Percentiles rank a stretch among this genome's conserved stretches.
Evolutionary conservation across 2,329 filamentous ascomycete genomes (phyloP).

Genomic region (Penicillium sp.): DNA sequence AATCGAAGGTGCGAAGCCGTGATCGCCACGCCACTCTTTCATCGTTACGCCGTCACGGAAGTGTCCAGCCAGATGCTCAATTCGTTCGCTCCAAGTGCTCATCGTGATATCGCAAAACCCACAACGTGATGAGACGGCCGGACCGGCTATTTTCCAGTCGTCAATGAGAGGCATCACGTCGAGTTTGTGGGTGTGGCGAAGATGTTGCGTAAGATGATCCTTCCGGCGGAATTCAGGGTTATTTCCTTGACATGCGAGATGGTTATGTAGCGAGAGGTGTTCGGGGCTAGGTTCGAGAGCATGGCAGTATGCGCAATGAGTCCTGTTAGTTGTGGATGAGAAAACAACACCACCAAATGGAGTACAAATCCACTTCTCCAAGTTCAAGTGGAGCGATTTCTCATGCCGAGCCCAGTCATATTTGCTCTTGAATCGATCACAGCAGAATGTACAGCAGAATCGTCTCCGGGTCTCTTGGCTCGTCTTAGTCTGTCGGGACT

Average conservation of each 20-base stretch:
- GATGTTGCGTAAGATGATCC: constrained; percentile 59
- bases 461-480: constrained; percentile 1
- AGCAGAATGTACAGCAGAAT: constrained; percentile 32
- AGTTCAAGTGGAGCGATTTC: constrained; percentile 27
- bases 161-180: constrained; percentile 29
- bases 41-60: constrained; percentile 57
- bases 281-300: constrained; percentile 48
- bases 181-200: constrained; percentile 55
- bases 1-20: constrained; percentile 44
- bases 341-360: constrained; percentile 18
- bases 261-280: constrained; percentile 55
- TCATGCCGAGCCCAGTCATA: constrained; percentile 32
- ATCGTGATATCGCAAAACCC: constrained; percentile 56
- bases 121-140: constrained; percentile 54
- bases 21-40: constrained; percentile 58
- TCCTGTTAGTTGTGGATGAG: constrained; percentile 10
- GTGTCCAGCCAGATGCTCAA: constrained; percentile 57
- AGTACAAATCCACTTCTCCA: constrained; percentile 26
- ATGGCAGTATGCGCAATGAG: constrained; percentile 55
- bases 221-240: constrained; percentile 52
- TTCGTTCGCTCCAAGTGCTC: constrained; percentile 54
- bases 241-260: constrained; percentile 41
- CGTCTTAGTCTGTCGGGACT: background rate
- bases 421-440: constrained; percentile 29
- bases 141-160: constrained; percentile 36